Base-by-base conservation (phyloP, 805 yeast species). In the Saccharomyces eubayanus region DNA sequence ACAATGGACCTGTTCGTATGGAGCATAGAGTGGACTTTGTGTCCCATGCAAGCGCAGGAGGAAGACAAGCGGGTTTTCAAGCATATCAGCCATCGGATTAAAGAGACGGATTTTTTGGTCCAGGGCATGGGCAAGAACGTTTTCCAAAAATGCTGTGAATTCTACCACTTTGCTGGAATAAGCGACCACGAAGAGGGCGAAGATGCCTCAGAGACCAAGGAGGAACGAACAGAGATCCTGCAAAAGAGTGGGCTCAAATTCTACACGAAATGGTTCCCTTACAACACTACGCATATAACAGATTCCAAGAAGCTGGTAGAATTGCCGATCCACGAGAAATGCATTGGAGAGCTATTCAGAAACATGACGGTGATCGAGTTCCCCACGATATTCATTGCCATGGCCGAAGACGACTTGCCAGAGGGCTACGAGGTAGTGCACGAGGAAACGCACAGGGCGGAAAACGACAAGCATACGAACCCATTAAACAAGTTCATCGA, bases 21-120 rank as follows among this genome's bases (percentile, higher is more conserved):
- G 97, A 84, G 95, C 0, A 69, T 89, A 0, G 96, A 89, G 65
- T 86, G 89, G 87, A 64, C 79, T 0, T 55, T 83, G 1, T 66
- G 78, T 31, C 56, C 63, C 9, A 51, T 30, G 3, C 69, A 66
- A 9, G 5, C 1, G 20, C 46, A 55, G 16, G 51, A 45, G 21
- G 46, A 54, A 5, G 62, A 62, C 0, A n/a, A 48, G 2, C 70
- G 69, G 21, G 36, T 60, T 8, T 64, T 68, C 16, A 63, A 67
- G n/a, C 75, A 77, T 53, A 57, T 77, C 2, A 67, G 71, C 47
- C 72, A 66, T 40, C 62, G 74, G 53, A 63, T 73, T 0, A 62
- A 69, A 24, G 77, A 74, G 53, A 64, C 66, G 0, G 63, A 65
- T 5, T 43, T 55, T 1, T 46, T 74, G 5, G 53, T 55, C 2